Conservation (phyloP, 345 rosid genomes). For the Salix koriyanagi region DNA sequence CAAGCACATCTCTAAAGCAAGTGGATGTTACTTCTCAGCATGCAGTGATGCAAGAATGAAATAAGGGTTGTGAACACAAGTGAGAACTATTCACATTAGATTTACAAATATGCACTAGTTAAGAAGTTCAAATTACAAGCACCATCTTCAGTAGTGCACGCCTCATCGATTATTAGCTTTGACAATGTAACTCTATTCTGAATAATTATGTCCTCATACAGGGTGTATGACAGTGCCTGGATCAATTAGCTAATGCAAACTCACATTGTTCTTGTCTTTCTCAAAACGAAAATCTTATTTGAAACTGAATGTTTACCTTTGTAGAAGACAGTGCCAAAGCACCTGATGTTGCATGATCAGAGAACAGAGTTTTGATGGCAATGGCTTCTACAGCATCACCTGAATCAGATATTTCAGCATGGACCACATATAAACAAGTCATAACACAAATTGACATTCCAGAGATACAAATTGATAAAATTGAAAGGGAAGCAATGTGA, state of each 20-base stretch:
- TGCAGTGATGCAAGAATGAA: not conserved
- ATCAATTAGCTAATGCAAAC: no score
- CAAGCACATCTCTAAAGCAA: not conserved
- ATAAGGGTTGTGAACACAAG: not conserved
- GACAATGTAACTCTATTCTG: not conserved
- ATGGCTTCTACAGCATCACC: constrained; percentile 88
- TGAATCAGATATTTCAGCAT: constrained; percentile 25
- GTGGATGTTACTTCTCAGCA: not conserved
- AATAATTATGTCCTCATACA: no score
- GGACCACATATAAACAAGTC: not conserved
- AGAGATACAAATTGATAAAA: not conserved
- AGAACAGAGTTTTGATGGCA: constrained; percentile 65
- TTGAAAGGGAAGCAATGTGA: constrained; percentile 13
- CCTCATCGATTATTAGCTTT: not conserved
- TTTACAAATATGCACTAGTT: not conserved
- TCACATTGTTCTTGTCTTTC: no score
- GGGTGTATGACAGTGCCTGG: no score
- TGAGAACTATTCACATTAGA: not conserved
- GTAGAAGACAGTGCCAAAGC: constrained; percentile 86
- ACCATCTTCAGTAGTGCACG: not conserved
- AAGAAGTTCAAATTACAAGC: not conserved
- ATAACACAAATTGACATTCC: not conserved
- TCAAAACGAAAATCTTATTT: not conserved
- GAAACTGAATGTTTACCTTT: constrained; percentile 45
- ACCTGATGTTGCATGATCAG: constrained; percentile 76